Percentiles rank a stretch among this genome's conserved stretches.
phyloP scores from a whole-genome alignment of 257 asterid species.

The Capsicum rhomboideum region DNA sequence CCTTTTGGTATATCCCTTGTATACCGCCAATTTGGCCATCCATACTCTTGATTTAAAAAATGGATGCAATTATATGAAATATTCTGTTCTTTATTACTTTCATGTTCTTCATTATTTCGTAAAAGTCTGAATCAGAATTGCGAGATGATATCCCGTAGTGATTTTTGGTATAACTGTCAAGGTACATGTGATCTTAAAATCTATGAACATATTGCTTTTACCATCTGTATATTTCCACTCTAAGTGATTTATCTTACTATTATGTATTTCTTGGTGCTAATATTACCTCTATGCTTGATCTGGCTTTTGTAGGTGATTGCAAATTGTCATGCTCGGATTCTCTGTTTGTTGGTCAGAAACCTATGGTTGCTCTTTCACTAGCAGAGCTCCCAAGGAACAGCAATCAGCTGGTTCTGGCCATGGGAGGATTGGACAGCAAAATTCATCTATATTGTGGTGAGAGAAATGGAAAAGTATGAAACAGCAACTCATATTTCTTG shows the following conservation, averaged over 20 bases:
- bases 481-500: constrained; percentile 6
- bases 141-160: neutral
- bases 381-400: constrained; percentile 60
- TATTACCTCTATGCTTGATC: neutral
- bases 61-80: neutral
- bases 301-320: constrained; percentile 54
- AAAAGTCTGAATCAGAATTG: neutral
- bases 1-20: no score
- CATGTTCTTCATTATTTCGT: neutral
- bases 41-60: no score
- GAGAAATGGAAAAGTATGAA: constrained; percentile 76
- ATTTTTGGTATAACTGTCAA: neutral
- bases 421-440: constrained; percentile 94
- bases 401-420: constrained; percentile 53
- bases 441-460: constrained; percentile 76
- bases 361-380: constrained; percentile 90
- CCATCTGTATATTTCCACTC: neutral
- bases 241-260: neutral
- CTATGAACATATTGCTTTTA: neutral
- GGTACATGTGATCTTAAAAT: neutral
- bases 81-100: neutral
- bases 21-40: no score
- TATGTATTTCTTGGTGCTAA: neutral
- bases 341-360: constrained; percentile 48
- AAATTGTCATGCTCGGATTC: constrained; percentile 60